Base-by-base conservation (phyloP, 371 early-diverging fungal genomes). In the Mucor lusitanicus region DNA sequence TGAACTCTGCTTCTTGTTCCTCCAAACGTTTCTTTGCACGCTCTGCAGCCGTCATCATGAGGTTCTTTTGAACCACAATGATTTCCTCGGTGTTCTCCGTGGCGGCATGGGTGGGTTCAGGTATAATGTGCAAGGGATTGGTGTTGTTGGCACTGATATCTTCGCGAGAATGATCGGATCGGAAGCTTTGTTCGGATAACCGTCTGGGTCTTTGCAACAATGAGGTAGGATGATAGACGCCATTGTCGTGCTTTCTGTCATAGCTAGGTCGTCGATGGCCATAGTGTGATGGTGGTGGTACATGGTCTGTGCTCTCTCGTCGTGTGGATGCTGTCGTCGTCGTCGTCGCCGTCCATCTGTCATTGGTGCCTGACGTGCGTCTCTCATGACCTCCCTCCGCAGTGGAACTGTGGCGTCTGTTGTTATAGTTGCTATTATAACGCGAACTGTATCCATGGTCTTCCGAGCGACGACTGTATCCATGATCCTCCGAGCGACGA, bases 41-140 rank as follows among this genome's bases (percentile, higher is more conserved):
- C 68, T 84, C 84, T 23, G 81, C 82, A 32, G 82, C 82, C 0
- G 72, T 78, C 32, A 76, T 54, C 84, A 83, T 83, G 3, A 75
- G 74, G 35, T 77, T 76, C 25, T 76, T 72, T 55, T 83, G 83
- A 13, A 66, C 79, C 3, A 69, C 76, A 2, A 77, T 69, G 0
- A 75, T 61, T 66, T 74, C 77, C 21, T 72, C 69, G 12, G 67
- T 67, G 23, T 60, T 67, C 11, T 69, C 72, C 21, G 50, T 19
- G 13, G 30, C 6, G n/a, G 15, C 2, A 6, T 37, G 5, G 17
- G 25, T 13, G 11, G 67, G 62, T 19, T 65, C 65, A 21, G 60
- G 48, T 8, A 65, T 58, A 17, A 69, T 68, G 35, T 60, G 61
- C 13, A 61, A 40, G 5, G 72, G 37, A 21, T 65, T 69, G 9